Evolutionary conservation across 176 grass and related monocot genomes (phyloP), one percentile per base, ranked within the genome.

Genomic region (Tillandsia leiboldiana): DNA sequence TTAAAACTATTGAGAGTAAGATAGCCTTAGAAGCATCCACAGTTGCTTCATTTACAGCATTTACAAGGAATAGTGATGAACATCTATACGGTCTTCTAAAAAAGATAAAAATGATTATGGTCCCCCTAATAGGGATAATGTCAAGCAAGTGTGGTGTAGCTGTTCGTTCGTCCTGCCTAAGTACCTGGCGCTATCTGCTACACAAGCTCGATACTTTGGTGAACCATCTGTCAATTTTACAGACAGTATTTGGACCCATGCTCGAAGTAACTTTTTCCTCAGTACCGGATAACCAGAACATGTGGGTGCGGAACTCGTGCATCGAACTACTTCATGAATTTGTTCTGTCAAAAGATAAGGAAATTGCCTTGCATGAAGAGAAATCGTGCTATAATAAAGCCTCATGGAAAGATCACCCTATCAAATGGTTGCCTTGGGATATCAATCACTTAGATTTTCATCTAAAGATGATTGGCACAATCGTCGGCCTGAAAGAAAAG

Each of bases 371-470:
- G 47, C 24, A 3, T 2, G 33, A 52, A 57, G 70, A 81, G 11
- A 18, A 72, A 63, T 51, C 68, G 1, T 20, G 22, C 48, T 52
- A 81, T 75, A 48, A 74, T 26, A 81, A 81, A 52, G 26, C 14
- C 49, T 73, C 82, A 63, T 67, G 59, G 48, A 56, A 66, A 72
- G 66, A 17, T 72, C 77, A 49, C 71, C 51, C 27, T 69, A 84
- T 96, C 64, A 88, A 86, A 79, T 96, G 92, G 88, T 83, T 80
- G 82, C 78, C 83, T 59, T 96, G 92, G 92, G 71, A 87, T 54
- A 48, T 80, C 75, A 78, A 24, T 64, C 26, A 69, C 63, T 68
- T 91, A 48, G 51, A 83, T 68, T 82, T 88, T 72, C 85, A 82
- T 9, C 78, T 96, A 61, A 67, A 86, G 57, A 89, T 88, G 70